Evolutionary conservation across 1,284 basidiomycete genomes (phyloP).

Genomic region (Schizophyllum commune): DNA sequence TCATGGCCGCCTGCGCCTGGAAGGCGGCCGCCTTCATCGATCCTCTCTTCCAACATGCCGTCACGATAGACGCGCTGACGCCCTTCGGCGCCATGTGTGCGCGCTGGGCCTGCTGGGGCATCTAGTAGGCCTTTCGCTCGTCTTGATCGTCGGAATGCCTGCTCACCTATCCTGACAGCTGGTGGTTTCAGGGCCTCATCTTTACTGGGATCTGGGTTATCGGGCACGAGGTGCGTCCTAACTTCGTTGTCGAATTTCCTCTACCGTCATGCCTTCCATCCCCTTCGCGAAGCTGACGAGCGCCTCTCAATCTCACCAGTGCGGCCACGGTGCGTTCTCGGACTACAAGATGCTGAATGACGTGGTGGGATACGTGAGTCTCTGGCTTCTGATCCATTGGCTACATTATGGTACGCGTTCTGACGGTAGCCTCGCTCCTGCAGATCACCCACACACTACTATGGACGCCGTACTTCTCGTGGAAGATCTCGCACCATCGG

Average conservation of each 20-base stretch:
- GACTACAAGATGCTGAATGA: slow-evolving; percentile 23
- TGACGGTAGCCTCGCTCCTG: background rate
- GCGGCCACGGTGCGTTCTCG: slow-evolving; percentile 28
- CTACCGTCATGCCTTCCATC: background rate
- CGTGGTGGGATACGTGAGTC: slow-evolving; percentile 33
- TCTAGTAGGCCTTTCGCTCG: slow-evolving; percentile 33
- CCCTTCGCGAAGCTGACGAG: slow-evolving; percentile 23
- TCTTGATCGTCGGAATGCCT: background rate
- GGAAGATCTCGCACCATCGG: slow-evolving; percentile 48
- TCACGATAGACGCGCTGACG: slow-evolving; percentile 21
- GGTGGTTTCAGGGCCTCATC: slow-evolving; percentile 57
- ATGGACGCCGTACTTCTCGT: slow-evolving; percentile 49
- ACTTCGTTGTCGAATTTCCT: background rate
- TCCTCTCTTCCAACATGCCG: slow-evolving; percentile 27
- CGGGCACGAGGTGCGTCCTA: slow-evolving; percentile 40
- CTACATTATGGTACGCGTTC: background rate
- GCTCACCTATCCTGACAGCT: slow-evolving; percentile 23
- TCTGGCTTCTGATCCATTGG: background rate
- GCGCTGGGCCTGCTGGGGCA: slow-evolving; percentile 35
- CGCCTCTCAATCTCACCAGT: slow-evolving; percentile 16
- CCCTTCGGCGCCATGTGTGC: slow-evolving; percentile 27
- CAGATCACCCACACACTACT: slow-evolving; percentile 38
- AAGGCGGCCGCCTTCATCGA: slow-evolving; percentile 39
- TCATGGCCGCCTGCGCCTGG: slow-evolving; percentile 38
- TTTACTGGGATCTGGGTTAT: slow-evolving; percentile 60